Percentiles rank a stretch among this genome's conserved stretches.
phyloP scores from a whole-genome alignment of 2,329 filamentous ascomycete genomes.

The Thelonectria blattea region DNA sequence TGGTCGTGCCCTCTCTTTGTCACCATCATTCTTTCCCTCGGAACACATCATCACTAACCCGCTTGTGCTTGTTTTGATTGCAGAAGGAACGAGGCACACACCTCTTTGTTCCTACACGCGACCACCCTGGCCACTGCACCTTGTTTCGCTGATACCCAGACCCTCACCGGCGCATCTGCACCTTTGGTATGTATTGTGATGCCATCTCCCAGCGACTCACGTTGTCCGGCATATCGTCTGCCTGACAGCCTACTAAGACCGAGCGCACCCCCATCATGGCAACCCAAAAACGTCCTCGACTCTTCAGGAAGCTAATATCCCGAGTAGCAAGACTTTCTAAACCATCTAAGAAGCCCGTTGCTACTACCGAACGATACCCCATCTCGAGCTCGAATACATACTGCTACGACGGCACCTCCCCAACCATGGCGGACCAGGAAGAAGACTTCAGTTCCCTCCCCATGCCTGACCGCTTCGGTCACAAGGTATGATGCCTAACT shows the following conservation, averaged over 20 bases:
- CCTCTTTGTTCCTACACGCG: constrained; percentile 36
- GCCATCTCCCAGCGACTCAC: not conserved
- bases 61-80: constrained; percentile 20
- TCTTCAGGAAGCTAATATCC: constrained; percentile 42
- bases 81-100: constrained; percentile 36
- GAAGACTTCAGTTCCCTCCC: constrained; percentile 84
- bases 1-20: constrained; percentile 16
- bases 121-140: constrained; percentile 21
- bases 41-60: constrained; percentile 26
- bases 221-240: not conserved
- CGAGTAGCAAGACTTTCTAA: constrained; percentile 37
- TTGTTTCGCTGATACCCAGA: constrained; percentile 29
- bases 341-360: constrained; percentile 25
- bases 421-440: constrained; percentile 78
- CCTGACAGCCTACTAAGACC: not conserved
- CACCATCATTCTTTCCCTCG: constrained; percentile 24
- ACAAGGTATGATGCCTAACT: constrained; percentile 66
- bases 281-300: constrained; percentile 28
- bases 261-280: constrained; percentile 32
- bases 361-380: constrained; percentile 31
- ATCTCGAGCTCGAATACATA: constrained; percentile 28
- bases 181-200: constrained; percentile 11
- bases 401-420: constrained; percentile 24
- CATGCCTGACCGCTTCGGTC: constrained; percentile 78
- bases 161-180: constrained; percentile 11